These are phyloP conservation scores for Garcia nutans DNA, from an alignment of 345 rosid species.

Conservation along the genomic window DNA sequence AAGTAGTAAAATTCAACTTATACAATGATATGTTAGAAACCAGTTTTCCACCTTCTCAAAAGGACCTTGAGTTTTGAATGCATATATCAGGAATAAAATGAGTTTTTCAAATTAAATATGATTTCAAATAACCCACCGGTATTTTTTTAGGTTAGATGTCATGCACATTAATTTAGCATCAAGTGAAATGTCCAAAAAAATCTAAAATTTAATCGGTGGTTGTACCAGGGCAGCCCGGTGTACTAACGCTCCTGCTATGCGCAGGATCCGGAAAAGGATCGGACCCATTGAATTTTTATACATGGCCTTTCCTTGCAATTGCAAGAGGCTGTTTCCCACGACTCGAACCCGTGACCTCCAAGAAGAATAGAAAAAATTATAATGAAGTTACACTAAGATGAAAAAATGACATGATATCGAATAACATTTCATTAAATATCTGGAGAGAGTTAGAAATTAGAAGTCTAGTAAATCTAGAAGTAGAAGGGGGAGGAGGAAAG, in stretches of 20 bases:
- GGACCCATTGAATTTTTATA: too few relatives aligned
- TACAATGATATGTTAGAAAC: too few relatives aligned
- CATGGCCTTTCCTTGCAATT: too few relatives aligned
- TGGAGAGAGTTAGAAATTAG: background rate
- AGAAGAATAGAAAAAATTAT: background rate
- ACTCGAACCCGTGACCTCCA: too few relatives aligned
- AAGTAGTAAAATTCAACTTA: background rate
- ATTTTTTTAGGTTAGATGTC: background rate
- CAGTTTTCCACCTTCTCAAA: too few relatives aligned
- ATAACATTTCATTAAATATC: background rate
- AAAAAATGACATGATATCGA: background rate
- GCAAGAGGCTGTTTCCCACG: too few relatives aligned
- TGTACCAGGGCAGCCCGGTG: too few relatives aligned
- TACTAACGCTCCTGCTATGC: too few relatives aligned
- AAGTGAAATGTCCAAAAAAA: background rate
- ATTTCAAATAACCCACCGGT: background rate
- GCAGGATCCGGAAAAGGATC: too few relatives aligned
- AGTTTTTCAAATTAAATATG: background rate
- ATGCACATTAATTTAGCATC: background rate
- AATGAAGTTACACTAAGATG: background rate
- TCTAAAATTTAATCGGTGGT: background rate
- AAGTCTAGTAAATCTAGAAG: background rate
- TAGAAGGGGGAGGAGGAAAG: background rate
- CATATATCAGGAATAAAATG: background rate
- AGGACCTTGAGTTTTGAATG: too few relatives aligned